A percentile compares a stretch with the other conserved stretches of the same genome.
Evolutionary conservation across 140 eudicot genomes (phyloP).

Genomic region (Oenanthe javanica): DNA sequence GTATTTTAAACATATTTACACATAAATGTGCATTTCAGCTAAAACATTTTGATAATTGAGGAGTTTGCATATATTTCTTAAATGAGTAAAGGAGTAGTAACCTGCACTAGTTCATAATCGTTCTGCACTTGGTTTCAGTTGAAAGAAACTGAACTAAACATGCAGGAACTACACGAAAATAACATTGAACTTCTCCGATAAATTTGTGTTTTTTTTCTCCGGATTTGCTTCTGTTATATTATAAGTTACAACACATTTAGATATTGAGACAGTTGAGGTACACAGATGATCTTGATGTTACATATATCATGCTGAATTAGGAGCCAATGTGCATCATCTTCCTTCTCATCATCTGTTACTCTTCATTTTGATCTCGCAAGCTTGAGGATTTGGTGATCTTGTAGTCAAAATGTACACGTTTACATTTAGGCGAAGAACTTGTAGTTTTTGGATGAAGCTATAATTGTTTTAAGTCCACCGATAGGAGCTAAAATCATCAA

Average conservation of each 20-base stretch:
- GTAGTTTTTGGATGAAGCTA: conserved; percentile 18
- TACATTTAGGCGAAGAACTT: conserved; percentile 11
- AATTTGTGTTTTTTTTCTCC: not conserved
- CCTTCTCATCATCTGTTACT: not conserved
- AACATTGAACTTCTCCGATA: not conserved
- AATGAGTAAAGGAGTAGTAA: too few species aligned
- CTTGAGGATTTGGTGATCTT: not conserved
- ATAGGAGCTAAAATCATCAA: conserved; percentile 27
- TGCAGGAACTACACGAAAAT: not conserved
- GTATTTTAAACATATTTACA: too few species aligned
- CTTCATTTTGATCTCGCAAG: not conserved
- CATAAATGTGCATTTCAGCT: too few species aligned
- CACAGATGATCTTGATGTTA: not conserved
- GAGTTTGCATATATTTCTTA: too few species aligned
- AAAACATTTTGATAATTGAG: too few species aligned
- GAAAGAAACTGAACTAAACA: not conserved
- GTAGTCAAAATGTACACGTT: not conserved
- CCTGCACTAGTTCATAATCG: too few species aligned
- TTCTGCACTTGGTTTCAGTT: too few species aligned
- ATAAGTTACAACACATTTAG: not conserved
- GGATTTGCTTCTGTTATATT: not conserved
- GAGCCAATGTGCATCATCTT: not conserved
- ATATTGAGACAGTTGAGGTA: not conserved
- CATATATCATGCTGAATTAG: not conserved
- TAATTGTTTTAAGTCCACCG: conserved; percentile 18